phyloP scores from a whole-genome alignment of 192 early-diverging fungal species.

The Coemansia sp. region DNA sequence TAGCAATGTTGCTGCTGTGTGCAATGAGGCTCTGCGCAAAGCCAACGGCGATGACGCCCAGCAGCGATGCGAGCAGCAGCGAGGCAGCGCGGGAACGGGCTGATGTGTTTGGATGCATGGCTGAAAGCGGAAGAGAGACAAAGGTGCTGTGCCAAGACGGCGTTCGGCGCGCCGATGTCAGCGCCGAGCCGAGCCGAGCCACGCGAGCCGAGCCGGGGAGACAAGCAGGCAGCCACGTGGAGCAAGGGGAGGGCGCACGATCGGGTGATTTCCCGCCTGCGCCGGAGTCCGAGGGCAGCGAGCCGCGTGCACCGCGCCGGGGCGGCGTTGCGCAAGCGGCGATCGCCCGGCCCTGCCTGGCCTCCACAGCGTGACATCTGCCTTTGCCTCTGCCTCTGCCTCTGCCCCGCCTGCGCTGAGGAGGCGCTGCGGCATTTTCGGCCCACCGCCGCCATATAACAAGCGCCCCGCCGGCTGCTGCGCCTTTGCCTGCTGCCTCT shows the following conservation, averaged over 20 bases:
- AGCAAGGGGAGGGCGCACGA: neutral
- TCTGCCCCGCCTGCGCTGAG: constrained; percentile 1
- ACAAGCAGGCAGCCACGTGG: neutral
- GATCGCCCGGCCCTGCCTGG: constrained; percentile 3
- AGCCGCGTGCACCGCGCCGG: constrained; percentile 12
- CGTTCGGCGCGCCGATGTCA: neutral
- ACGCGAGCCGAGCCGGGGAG: neutral
- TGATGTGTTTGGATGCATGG: neutral
- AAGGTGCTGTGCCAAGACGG: neutral
- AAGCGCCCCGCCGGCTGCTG: neutral
- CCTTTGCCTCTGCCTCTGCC: neutral
- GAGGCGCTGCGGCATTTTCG: constrained; percentile 5
- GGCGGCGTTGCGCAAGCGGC: neutral
- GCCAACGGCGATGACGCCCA: constrained; percentile 30
- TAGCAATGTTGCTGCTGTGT: neutral
- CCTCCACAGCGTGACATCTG: neutral
- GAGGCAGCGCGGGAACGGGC: constrained; percentile 14
- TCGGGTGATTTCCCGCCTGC: constrained; percentile 7
- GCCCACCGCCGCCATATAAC: constrained; percentile 6
- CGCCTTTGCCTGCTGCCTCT: neutral
- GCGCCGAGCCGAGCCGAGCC: constrained; percentile 3
- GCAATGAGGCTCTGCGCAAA: constrained; percentile 14
- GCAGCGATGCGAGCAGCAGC: constrained; percentile 30
- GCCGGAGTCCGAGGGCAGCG: constrained; percentile 12
- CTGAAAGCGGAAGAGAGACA: neutral